Evolutionary conservation across 2,329 filamentous ascomycete genomes (phyloP), one percentile per base, ranked within the genome.

Genomic region (Chaetomium strumarium): DNA sequence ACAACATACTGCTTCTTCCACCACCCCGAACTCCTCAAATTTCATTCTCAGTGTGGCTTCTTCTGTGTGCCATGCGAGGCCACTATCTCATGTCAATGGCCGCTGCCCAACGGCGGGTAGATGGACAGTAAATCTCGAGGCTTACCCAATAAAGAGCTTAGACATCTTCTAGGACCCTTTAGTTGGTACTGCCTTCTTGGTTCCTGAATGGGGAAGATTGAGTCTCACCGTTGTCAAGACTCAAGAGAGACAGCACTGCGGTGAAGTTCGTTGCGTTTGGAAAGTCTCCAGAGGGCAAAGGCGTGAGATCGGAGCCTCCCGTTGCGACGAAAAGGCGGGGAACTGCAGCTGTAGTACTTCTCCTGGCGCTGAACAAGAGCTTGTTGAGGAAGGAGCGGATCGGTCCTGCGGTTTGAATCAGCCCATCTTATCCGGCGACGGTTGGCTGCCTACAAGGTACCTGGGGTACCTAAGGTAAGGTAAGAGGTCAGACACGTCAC

Each of bases 41-140:
- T 96, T 96, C 68, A 86, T 76, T 67, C 88, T 86, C 61, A 99
- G 78, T 62, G 88, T 90, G 41, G 75, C 74, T 73, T 97, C 92
- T 72, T 95, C 90, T 60, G 93, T 99, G 76, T 96, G 91, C 93
- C 93, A 99, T 66, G 93, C 90, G 63, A 99, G 90, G 80, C 93
- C 93, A 68, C 92, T 96, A 52, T 19, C 17, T 29, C 37, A n/a
- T 41, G 54, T 60, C 33, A 61, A 56, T 49, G 24, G 37, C 37
- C 38, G 44, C 16, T 38, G 12, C 20, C 17, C 31, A 19, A 16
- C 8, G 14, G 34, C 13, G 13, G 34, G n/a, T n/a, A n/a, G 33
- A 3, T n/a, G 34, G 14, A 37, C 14, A 8, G 7, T 13, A 16
- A 5, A 8, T 37, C 2, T 68, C 24, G 7, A 24, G 24, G 24